Evolutionary conservation across 2,329 filamentous ascomycete genomes (phyloP), one percentile per base, ranked within the genome.

Genomic region (Colletotrichum orchidophilum): DNA sequence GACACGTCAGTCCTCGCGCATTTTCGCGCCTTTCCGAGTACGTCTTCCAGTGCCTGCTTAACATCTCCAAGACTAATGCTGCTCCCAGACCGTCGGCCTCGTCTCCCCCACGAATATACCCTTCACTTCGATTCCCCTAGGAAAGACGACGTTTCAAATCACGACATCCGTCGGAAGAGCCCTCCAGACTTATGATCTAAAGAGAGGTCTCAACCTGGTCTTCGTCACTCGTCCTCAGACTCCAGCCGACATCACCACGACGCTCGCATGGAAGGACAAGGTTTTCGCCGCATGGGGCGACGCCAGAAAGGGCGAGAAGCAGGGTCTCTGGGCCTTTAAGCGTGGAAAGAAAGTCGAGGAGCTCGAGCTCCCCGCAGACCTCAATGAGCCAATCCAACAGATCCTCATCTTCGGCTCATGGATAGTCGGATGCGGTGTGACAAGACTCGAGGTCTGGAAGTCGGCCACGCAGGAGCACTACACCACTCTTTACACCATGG

Each of bases 121-220:
- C 0, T 98, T 99, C 79, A 95, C 96, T 2, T 93, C 93, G 6
- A 88, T 97, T 35, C 93, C 96, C 0, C 87, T 97, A 18, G 96
- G 96, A 69, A 97, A 97, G 83, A 96, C 94, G 1, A 97, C 95
- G 3, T 99, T 97, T 79, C 96, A 99, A 81, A 94, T 99, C 81
- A 98, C 96, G 39, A 99, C 96, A 33, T 98, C 94, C 0, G 93
- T 97, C 73, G 96, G 96, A 73, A 90, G 92, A 77, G 94, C 92
- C 70, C 88, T 99, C 57, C 96, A 99, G 82, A 99, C 96, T 0
- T 99, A 99, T 84, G 96, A 99, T 80, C 85, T 99, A 73, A 94
- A 93, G 80, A 91, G 92, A 76, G 96, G 96, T 57, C 88, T 99
- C 72, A 96, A 97, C 77, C 90, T 99, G 60, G 91, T 98, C 77